Evolutionary conservation across 805 yeast species (phyloP).

Genomic region (Wickerhamomyces ciferrii): DNA sequence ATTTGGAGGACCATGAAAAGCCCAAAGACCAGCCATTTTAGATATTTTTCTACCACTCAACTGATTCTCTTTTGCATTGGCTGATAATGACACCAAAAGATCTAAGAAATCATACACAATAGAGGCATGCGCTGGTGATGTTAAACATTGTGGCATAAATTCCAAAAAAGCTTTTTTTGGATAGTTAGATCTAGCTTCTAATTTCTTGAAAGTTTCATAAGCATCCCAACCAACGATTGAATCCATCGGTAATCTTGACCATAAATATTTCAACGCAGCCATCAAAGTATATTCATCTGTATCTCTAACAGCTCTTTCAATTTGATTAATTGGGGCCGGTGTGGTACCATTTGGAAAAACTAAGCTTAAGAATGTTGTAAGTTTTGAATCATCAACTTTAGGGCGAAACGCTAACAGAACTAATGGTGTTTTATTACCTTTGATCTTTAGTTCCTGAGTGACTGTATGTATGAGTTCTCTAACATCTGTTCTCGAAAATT

Average conservation of each 20-base stretch:
- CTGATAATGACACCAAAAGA: constrained; percentile 67
- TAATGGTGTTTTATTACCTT: constrained; percentile 70
- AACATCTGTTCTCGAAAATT: constrained; percentile 60
- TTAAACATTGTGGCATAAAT: constrained; percentile 78
- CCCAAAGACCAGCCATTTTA: constrained; percentile 86
- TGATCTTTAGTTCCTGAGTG: constrained; percentile 65
- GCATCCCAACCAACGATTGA: constrained; percentile 86
- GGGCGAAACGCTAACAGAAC: constrained; percentile 76
- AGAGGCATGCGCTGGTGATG: constrained; percentile 84
- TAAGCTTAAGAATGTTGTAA: constrained; percentile 49
- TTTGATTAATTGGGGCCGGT: constrained; percentile 37
- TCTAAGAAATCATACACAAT: constrained; percentile 87
- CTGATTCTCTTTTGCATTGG: constrained; percentile 73
- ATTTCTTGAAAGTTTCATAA: constrained; percentile 60
- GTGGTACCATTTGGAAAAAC: constrained; percentile 55
- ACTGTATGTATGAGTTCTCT: constrained; percentile 64
- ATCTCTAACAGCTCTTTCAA: constrained; percentile 38
- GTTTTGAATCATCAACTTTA: constrained; percentile 52
- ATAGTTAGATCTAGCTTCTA: constrained; percentile 60
- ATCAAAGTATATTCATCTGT: constrained; percentile 69
- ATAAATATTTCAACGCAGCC: constrained; percentile 72
- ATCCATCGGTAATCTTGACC: constrained; percentile 80
- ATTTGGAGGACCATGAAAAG: constrained; percentile 47
- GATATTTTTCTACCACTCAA: constrained; percentile 77
- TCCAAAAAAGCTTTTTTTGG: constrained; percentile 73